Evolutionary conservation across 352 stramenopile genomes (phyloP).

Genomic region (Phytophthora rubi): DNA sequence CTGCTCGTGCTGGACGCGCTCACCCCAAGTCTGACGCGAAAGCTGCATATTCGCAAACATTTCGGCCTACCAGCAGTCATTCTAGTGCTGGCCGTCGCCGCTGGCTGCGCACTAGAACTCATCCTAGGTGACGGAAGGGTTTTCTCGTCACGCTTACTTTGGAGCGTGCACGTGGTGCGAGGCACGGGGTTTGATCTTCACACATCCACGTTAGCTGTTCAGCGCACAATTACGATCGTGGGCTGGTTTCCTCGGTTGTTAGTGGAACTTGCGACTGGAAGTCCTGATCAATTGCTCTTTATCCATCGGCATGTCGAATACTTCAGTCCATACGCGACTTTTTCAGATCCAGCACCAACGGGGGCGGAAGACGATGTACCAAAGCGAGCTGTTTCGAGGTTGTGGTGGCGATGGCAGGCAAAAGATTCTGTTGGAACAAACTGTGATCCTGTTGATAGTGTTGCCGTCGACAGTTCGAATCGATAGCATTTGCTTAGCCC

Average conservation of each 20-base stretch:
- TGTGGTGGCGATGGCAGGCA: background rate
- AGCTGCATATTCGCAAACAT: constrained; percentile 22
- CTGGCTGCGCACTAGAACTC: constrained; percentile 10
- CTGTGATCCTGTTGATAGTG: background rate
- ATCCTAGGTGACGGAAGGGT: constrained; percentile 13
- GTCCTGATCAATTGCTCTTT: constrained; percentile 29
- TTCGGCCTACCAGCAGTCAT: constrained; percentile 18
- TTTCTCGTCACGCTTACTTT: constrained; percentile 30
- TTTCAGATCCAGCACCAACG: constrained; percentile 12
- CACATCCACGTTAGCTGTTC: constrained; percentile 20
- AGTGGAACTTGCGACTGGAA: constrained; percentile 21
- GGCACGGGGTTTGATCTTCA: constrained; percentile 14
- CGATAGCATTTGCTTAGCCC: too few species aligned
- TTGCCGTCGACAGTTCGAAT: too few species aligned
- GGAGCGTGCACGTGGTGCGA: constrained; percentile 1
- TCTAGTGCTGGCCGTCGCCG: constrained; percentile 15
- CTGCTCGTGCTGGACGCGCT: constrained; percentile 54
- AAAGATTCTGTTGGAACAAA: background rate
- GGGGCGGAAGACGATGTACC: background rate
- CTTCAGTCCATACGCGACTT: constrained; percentile 28
- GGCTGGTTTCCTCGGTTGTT: constrained; percentile 30
- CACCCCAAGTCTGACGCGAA: constrained; percentile 32
- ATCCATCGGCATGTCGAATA: constrained; percentile 33
- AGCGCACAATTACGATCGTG: constrained; percentile 34
- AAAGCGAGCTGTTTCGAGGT: background rate